Evolutionary conservation across 2,329 filamentous ascomycete species (phyloP), one percentile per base, ranked within the genome.

Genomic region (Xylaria digitata): DNA sequence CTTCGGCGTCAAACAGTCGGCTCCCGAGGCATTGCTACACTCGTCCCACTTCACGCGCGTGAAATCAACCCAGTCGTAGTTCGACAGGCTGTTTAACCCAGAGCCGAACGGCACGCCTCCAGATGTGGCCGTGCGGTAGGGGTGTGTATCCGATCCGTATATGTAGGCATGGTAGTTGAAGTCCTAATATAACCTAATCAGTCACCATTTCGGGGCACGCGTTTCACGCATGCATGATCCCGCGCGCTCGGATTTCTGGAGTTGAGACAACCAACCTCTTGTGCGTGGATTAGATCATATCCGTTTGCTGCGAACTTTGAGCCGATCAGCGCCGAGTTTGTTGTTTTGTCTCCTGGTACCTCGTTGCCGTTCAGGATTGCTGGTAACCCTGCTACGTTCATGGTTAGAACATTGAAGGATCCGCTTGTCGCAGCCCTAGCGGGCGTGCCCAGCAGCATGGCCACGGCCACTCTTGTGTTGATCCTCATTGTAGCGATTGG

Each of bases 131-230:
- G 89, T 91, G 61, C 89, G 83, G 76, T 85, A 84, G 3, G 86
- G 81, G 72, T 90, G 87, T 49, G 81, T 83, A 75, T 89, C 86
- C 15, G 85, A 86, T 9, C 80, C 80, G 77, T 91, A 91, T 70
- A 92, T 83, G 63, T 83, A 82, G 8, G 86, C 85, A 71, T 92
- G 88, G 77, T 87, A 91, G 78, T 90, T 90, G 81, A 91, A 91
- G 75, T 91, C 87, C 81, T 82, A 42, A 45, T 58, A 50, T 37
- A 50, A 43, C 17, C 34, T 15, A 26, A 40, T 69, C 52, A 59
- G 54, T 34, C 46, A 15, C 32, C 17, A 42, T 56, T 58, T 54
- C 26, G 45, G 49, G 42, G 45, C 17, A 46, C 34, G 55, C 61
- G 60, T 70, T 68, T 64, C 61, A 63, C 34, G 58, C 42, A 61